Evolutionary conservation across 768 basidiomycete species (phyloP).

Genomic region (Boletus bicolor): DNA sequence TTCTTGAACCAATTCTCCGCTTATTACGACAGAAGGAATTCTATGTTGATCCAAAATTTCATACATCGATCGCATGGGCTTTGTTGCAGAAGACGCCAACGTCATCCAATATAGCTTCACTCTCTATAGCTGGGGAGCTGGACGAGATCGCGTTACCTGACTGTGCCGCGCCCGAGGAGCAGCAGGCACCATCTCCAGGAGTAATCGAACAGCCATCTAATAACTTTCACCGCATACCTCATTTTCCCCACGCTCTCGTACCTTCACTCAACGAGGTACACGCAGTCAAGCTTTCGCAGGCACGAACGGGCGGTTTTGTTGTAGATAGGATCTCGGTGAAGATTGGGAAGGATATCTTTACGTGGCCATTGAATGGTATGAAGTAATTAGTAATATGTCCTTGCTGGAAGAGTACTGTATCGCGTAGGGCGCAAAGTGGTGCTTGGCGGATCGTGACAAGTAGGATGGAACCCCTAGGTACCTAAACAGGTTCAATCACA

Average conservation of each 20-base stretch:
- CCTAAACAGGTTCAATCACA: constrained; percentile 1
- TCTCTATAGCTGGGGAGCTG: neutral
- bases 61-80: constrained; percentile 88
- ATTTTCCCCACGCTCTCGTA: constrained; percentile 49
- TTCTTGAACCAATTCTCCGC: constrained; percentile 56
- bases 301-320: constrained; percentile 48
- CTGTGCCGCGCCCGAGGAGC: constrained; percentile 4
- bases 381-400: constrained; percentile 10
- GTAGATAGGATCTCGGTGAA: constrained; percentile 55
- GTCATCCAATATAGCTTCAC: constrained; percentile 3
- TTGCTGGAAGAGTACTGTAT: constrained; percentile 5
- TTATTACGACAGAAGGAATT: constrained; percentile 72
- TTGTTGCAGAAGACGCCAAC: constrained; percentile 44
- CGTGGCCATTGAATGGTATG: constrained; percentile 39
- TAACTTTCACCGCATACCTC: constrained; percentile 46
- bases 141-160: constrained; percentile 1
- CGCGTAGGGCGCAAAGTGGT: constrained; percentile 5
- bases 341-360: constrained; percentile 64
- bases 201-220: constrained; percentile 9
- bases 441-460: neutral
- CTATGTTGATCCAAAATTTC: constrained; percentile 79
- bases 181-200: neutral
- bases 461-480: constrained; percentile 7
- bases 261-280: constrained; percentile 48
- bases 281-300: constrained; percentile 38